Conservation (phyloP, 352 stramenopile genomes). For the Pythium folliculosum region DNA sequence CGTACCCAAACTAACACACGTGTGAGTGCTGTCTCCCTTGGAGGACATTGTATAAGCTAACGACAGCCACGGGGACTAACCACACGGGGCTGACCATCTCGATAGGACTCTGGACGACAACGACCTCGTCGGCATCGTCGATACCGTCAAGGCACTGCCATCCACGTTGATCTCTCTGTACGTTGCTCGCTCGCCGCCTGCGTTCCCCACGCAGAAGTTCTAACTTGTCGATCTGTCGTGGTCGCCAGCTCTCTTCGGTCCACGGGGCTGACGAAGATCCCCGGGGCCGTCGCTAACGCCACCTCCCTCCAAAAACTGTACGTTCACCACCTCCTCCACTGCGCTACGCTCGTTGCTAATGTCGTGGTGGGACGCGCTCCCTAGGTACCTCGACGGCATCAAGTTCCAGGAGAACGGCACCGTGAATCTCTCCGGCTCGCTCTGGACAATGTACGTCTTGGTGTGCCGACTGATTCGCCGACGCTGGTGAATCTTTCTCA, state of each 20-base stretch:
- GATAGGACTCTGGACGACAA: slow-evolving; percentile 14
- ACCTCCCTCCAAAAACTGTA: slow-evolving; percentile 1
- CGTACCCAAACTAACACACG: too few relatives aligned
- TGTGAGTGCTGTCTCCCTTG: too few relatives aligned
- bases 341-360: too few relatives aligned
- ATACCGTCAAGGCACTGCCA: background rate
- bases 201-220: background rate
- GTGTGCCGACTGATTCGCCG: background rate
- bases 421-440: background rate
- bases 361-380: too few relatives aligned
- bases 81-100: too few relatives aligned
- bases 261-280: slow-evolving; percentile 2
- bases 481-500: background rate
- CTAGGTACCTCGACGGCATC: slow-evolving; percentile 21
- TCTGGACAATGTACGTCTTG: slow-evolving; percentile 12
- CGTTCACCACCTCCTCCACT: too few relatives aligned
- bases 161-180: slow-evolving; percentile 3
- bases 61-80: background rate
- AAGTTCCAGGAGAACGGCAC: background rate
- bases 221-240: background rate
- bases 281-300: background rate
- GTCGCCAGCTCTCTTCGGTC: slow-evolving; percentile 6
- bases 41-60: background rate
- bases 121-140: background rate
- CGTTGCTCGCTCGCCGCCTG: background rate